These are phyloP conservation scores for Penstemon barbatus DNA, from an alignment of 257 asterid genomes.

Conservation along the genomic window DNA sequence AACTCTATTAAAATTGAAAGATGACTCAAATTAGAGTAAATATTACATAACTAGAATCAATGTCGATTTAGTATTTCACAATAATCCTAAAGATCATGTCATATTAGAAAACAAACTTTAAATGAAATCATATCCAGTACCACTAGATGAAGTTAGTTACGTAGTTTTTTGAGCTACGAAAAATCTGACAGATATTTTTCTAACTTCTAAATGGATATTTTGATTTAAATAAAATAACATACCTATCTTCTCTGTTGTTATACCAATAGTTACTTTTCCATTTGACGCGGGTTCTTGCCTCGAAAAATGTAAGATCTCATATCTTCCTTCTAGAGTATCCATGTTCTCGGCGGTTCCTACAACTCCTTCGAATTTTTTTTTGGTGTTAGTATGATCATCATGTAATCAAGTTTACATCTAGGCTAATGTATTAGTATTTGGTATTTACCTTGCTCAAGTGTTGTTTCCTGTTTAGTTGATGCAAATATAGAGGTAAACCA, in stretches of 20 bases:
- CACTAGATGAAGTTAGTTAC: background rate
- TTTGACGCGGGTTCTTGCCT: conserved; percentile 28
- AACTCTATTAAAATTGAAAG: too few relatives aligned
- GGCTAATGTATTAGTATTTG: too few relatives aligned
- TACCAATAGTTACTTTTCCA: conserved; percentile 25
- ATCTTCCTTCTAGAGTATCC: conserved; percentile 10
- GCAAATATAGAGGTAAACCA: conserved; percentile 59
- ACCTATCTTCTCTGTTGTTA: conserved; percentile 37
- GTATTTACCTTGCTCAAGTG: conserved; percentile 52
- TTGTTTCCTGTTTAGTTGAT: conserved; percentile 44
- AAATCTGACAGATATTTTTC: too few relatives aligned
- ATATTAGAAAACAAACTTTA: too few relatives aligned
- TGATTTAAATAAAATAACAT: conserved; percentile 11
- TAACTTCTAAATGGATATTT: background rate
- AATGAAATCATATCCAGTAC: background rate
- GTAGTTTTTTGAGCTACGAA: background rate
- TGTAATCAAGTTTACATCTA: too few relatives aligned
- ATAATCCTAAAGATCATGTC: too few relatives aligned
- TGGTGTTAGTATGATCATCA: too few relatives aligned
- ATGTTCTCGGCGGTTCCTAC: conserved; percentile 9
- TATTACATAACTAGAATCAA: too few relatives aligned
- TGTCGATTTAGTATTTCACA: too few relatives aligned
- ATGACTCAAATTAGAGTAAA: too few relatives aligned
- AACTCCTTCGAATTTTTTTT: conserved; percentile 10
- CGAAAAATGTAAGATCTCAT: conserved; percentile 20